Conservation (phyloP, 768 basidiomycete species). For the Phlegmacium glaucopus region DNA sequence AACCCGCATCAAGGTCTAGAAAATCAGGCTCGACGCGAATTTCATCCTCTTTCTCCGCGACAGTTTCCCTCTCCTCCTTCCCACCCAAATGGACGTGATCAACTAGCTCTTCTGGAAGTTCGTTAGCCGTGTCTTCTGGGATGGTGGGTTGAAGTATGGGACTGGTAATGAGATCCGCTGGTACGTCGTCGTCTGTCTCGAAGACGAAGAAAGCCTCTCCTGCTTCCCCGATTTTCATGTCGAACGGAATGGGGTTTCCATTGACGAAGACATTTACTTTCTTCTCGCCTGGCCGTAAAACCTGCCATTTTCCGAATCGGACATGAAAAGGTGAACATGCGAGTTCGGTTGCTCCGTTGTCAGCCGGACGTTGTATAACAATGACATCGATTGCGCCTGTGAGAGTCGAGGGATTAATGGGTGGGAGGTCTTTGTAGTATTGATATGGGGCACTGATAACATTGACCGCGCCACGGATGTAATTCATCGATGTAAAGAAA, state of each 20-base stretch:
- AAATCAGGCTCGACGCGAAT: conserved; percentile 67
- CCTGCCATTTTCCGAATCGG: conserved; percentile 96
- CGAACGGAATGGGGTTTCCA: conserved; percentile 81
- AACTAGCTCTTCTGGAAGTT: conserved; percentile 18
- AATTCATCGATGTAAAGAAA: conserved; percentile 60
- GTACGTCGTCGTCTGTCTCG: conserved; percentile 93
- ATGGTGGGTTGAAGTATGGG: conserved; percentile 76
- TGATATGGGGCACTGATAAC: conserved; percentile 86
- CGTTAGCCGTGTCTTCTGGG: conserved; percentile 27
- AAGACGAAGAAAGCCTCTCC: conserved; percentile 99
- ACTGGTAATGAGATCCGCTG: conserved; percentile 89
- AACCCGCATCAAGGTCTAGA: conserved; percentile 71
- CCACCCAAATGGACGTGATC: conserved; percentile 40
- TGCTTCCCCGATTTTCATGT: conserved; percentile 98
- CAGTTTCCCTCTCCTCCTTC: conserved; percentile 21
- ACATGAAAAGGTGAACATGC: conserved; percentile 97
- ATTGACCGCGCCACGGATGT: conserved; percentile 80
- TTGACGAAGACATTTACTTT: conserved; percentile 91
- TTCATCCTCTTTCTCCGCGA: conserved; percentile 8
- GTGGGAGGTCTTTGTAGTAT: conserved; percentile 82
- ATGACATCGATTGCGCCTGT: conserved; percentile 99
- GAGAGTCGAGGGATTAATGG: conserved; percentile 92
- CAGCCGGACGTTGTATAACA: conserved; percentile 76
- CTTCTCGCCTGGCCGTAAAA: conserved; percentile 91
- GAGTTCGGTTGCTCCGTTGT: conserved; percentile 62